Evolutionary conservation across 768 basidiomycete species (phyloP).

Genomic region (Termitomyces sp.): DNA sequence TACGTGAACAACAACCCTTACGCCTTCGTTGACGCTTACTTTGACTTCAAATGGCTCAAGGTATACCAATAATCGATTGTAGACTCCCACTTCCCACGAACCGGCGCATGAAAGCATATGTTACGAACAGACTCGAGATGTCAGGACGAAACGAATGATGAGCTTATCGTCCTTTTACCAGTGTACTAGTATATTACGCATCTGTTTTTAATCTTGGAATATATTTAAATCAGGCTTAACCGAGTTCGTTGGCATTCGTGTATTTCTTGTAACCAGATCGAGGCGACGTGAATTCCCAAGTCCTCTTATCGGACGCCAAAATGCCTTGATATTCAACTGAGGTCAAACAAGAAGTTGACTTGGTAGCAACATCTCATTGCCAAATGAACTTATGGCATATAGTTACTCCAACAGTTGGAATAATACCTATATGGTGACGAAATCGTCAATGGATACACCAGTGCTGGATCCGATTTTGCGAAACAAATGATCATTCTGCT

Average conservation of each 20-base stretch:
- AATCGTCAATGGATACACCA: too few relatives aligned
- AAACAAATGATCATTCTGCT: too few relatives aligned
- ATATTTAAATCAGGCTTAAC: too few relatives aligned
- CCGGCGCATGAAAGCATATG: background rate
- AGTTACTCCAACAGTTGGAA: too few relatives aligned
- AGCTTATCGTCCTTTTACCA: background rate
- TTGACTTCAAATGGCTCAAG: conserved; percentile 61
- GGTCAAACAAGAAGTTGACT: background rate
- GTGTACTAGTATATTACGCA: background rate
- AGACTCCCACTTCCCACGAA: background rate
- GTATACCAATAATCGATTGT: conserved; percentile 23
- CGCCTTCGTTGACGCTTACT: conserved; percentile 68
- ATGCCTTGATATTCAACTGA: background rate
- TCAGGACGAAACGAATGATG: background rate
- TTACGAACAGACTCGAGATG: background rate
- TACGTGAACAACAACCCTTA: conserved; percentile 65
- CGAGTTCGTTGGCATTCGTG: background rate
- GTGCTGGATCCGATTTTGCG: too few relatives aligned
- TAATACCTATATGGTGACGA: too few relatives aligned
- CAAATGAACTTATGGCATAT: too few relatives aligned
- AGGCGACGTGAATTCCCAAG: too few relatives aligned
- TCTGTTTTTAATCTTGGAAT: background rate
- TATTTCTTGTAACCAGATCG: too few relatives aligned
- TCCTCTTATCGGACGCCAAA: too few relatives aligned
- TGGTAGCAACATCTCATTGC: too few relatives aligned